Conservation (phyloP, 2,329 filamentous ascomycete genomes). For the Thielaviopsis ethacetica region DNA sequence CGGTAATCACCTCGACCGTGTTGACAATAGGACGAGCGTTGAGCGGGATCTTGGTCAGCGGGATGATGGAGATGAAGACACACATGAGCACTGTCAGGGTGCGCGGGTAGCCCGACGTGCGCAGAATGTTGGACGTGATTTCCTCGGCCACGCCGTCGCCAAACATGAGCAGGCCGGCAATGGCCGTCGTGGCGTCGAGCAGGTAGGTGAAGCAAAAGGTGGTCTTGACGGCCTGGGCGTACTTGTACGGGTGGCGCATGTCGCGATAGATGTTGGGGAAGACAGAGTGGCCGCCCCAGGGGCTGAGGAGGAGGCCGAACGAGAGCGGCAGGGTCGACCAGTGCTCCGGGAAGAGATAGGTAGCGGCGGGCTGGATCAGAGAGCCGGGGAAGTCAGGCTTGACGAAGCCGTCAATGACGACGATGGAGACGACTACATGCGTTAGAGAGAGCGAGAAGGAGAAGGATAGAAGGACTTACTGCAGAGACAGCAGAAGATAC, state of each 20-base stretch:
- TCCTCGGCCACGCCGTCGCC: constrained; percentile 76
- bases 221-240: constrained; percentile 53
- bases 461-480: constrained; percentile 40
- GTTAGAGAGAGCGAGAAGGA: neutral
- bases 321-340: constrained; percentile 79
- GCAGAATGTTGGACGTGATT: constrained; percentile 78
- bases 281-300: constrained; percentile 46
- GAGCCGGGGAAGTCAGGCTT: constrained; percentile 71
- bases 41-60: constrained; percentile 85
- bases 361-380: constrained; percentile 60
- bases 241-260: constrained; percentile 65
- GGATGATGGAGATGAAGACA: constrained; percentile 79
- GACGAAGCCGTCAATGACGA: constrained; percentile 71
- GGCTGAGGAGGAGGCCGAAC: constrained; percentile 76
- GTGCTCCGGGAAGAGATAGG: constrained; percentile 68
- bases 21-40: constrained; percentile 78
- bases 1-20: constrained; percentile 66
- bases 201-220: constrained; percentile 81
- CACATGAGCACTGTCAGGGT: constrained; percentile 64
- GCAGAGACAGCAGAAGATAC: constrained; percentile 77
- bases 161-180: constrained; percentile 86
- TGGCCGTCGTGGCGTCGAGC: constrained; percentile 66
- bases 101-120: constrained; percentile 55
- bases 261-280: constrained; percentile 67
- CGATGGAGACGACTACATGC: constrained; percentile 61